phyloP scores from a whole-genome alignment of 805 yeast species.

The Yamadazyma olivae region DNA sequence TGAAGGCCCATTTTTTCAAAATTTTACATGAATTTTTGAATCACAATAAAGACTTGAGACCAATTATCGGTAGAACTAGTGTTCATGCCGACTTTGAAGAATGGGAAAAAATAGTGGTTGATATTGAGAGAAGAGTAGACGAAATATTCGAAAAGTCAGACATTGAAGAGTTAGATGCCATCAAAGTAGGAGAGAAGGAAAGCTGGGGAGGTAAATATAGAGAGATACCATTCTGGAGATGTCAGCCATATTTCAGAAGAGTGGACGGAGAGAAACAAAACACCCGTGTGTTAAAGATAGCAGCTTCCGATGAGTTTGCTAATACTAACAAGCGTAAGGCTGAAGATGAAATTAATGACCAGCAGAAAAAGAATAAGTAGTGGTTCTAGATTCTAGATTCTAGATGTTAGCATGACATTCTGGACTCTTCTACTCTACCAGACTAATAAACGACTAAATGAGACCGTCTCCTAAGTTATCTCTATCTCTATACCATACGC shows the following conservation, averaged over 20 bases:
- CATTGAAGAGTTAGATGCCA: conserved; percentile 54
- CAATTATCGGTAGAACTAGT: conserved; percentile 57
- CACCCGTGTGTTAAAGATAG: conserved; percentile 34
- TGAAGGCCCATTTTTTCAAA: conserved; percentile 92
- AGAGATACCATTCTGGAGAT: conserved; percentile 89
- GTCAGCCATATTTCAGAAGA: conserved; percentile 91
- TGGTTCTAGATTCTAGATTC: too few relatives aligned
- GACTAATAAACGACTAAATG: too few relatives aligned
- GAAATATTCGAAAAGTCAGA: conserved; percentile 51
- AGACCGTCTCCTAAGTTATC: too few relatives aligned
- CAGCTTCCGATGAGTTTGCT: conserved; percentile 24
- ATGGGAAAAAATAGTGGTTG: conserved; percentile 52
- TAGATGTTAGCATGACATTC: too few relatives aligned
- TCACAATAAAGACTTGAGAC: conserved; percentile 73
- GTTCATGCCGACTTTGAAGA: conserved; percentile 34
- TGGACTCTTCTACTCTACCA: too few relatives aligned
- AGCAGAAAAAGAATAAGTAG: conserved; percentile 1
- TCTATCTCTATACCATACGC: too few relatives aligned
- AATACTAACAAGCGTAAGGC: conserved; percentile 1
- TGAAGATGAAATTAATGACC: conserved; percentile 1
- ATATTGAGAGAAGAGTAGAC: conserved; percentile 66
- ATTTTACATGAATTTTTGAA: conserved; percentile 77
- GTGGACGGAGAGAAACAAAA: conserved; percentile 69
- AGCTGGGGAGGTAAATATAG: conserved; percentile 81
- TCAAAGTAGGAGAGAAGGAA: conserved; percentile 51